Conservation (phyloP, 352 stramenopile species). For the Phytophthora boehmeriae region DNA sequence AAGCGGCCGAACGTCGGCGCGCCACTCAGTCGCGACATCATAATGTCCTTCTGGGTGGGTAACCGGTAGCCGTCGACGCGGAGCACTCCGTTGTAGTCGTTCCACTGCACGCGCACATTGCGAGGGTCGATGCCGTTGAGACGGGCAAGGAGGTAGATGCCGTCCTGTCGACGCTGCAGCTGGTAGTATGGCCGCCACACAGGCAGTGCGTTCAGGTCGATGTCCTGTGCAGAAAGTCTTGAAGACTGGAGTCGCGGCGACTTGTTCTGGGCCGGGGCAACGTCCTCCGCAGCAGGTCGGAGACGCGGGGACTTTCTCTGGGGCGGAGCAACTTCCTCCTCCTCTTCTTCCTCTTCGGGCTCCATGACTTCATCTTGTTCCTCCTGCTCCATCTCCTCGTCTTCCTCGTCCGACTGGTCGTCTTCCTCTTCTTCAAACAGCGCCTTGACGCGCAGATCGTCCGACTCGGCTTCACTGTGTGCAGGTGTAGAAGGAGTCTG, state of each 20-base stretch:
- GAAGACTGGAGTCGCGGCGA: constrained; percentile 1
- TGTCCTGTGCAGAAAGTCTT: background rate
- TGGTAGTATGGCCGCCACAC: constrained; percentile 71
- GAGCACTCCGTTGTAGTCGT: constrained; percentile 44
- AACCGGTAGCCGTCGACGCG: constrained; percentile 56
- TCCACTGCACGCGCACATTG: constrained; percentile 51
- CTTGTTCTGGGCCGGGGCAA: constrained; percentile 12
- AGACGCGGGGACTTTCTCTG: no score
- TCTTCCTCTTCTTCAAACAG: constrained; percentile 33
- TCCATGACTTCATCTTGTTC: constrained; percentile 23
- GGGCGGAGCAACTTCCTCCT: constrained; percentile 13
- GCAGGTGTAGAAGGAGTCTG: background rate
- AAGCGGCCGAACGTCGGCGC: constrained; percentile 69
- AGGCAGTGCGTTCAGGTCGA: constrained; percentile 42
- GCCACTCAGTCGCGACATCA: constrained; percentile 58
- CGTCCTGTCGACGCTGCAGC: constrained; percentile 49
- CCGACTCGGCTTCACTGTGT: constrained; percentile 26
- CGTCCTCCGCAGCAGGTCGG: constrained; percentile 14
- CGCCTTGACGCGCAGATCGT: constrained; percentile 32
- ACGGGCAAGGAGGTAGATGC: constrained; percentile 48
- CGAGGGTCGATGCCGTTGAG: constrained; percentile 32
- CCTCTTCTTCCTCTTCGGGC: constrained; percentile 10
- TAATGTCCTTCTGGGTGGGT: constrained; percentile 61
- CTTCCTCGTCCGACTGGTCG: constrained; percentile 21
- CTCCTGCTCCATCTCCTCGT: constrained; percentile 25